phyloP scores from a whole-genome alignment of 495 filamentous ascomycete genomes.

The Gamarada debralockiae region DNA sequence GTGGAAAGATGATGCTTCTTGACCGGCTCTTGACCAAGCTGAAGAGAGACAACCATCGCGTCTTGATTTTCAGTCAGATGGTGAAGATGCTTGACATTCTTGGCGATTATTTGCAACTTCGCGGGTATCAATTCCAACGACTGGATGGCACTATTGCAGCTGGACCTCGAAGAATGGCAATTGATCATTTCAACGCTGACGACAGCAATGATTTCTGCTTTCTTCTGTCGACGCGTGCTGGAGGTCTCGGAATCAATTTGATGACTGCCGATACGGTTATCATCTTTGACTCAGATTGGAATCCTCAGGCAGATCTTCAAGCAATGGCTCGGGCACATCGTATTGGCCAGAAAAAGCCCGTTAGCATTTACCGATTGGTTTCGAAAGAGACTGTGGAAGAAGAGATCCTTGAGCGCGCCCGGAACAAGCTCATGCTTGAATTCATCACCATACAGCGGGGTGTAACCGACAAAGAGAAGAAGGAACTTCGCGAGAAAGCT shows the following conservation, averaged over 20 bases:
- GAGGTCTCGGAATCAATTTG: slow-evolving; percentile 95
- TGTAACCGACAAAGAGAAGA: slow-evolving; percentile 87
- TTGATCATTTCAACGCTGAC: slow-evolving; percentile 96
- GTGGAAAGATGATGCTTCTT: slow-evolving; percentile 98
- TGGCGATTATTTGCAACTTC: slow-evolving; percentile 84
- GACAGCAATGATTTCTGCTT: slow-evolving; percentile 95
- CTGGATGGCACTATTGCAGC: slow-evolving; percentile 94
- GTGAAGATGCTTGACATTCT: slow-evolving; percentile 97
- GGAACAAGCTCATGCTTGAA: slow-evolving; percentile 98
- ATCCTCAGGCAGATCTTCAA: slow-evolving; percentile 95
- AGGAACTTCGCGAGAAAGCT: slow-evolving; percentile 52
- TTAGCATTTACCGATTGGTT: slow-evolving; percentile 91
- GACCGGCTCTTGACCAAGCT: slow-evolving; percentile 90
- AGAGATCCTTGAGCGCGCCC: slow-evolving; percentile 90
- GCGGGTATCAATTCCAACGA: slow-evolving; percentile 87
- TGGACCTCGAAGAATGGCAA: slow-evolving; percentile 78
- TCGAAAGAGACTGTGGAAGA: slow-evolving; percentile 98
- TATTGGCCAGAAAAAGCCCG: slow-evolving; percentile 93
- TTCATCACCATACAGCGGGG: slow-evolving; percentile 96
- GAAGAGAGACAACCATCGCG: slow-evolving; percentile 86
- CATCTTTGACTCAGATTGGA: slow-evolving; percentile 99
- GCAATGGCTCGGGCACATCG: slow-evolving; percentile 98
- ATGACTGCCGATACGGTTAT: slow-evolving; percentile 99
- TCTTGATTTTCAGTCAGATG: slow-evolving; percentile 99
- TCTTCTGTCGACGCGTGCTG: slow-evolving; percentile 89